Evolutionary conservation across 108 stramenopile genomes (phyloP).

Genomic region (Licmophora abbreviata): DNA sequence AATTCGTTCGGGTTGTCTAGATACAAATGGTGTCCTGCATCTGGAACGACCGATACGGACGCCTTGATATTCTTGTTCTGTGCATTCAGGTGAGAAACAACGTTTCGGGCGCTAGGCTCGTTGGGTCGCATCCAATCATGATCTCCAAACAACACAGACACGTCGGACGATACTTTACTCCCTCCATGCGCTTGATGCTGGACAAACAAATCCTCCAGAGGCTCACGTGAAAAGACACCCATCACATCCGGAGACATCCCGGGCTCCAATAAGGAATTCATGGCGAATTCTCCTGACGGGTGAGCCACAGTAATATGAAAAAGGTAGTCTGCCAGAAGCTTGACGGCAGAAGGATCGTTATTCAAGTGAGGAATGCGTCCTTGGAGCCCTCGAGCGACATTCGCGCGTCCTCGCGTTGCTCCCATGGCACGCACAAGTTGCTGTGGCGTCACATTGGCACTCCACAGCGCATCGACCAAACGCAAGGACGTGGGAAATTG

Average conservation of each 20-base stretch:
- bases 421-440: constrained; percentile 28
- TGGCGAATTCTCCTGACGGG: constrained; percentile 41
- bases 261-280: constrained; percentile 36
- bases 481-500: constrained; percentile 14
- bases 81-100: constrained; percentile 10
- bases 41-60: constrained; percentile 18
- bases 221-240: constrained; percentile 33
- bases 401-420: constrained; percentile 20
- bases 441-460: constrained; percentile 38
- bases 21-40: constrained; percentile 44
- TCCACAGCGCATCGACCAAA: constrained; percentile 36
- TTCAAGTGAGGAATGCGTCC: constrained; percentile 34
- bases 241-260: constrained; percentile 18
- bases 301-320: constrained; percentile 41
- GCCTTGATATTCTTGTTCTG: constrained; percentile 17
- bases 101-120: constrained; percentile 22
- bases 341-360: constrained; percentile 13
- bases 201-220: constrained; percentile 23
- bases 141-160: constrained; percentile 36
- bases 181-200: too few species aligned
- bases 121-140: constrained; percentile 40
- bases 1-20: constrained; percentile 30
- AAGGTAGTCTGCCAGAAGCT: constrained; percentile 33
- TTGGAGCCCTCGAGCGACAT: constrained; percentile 18
- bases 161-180: too few species aligned